phyloP scores from a whole-genome alignment of 306 rosid genomes.

The Potentilla sterilis region DNA sequence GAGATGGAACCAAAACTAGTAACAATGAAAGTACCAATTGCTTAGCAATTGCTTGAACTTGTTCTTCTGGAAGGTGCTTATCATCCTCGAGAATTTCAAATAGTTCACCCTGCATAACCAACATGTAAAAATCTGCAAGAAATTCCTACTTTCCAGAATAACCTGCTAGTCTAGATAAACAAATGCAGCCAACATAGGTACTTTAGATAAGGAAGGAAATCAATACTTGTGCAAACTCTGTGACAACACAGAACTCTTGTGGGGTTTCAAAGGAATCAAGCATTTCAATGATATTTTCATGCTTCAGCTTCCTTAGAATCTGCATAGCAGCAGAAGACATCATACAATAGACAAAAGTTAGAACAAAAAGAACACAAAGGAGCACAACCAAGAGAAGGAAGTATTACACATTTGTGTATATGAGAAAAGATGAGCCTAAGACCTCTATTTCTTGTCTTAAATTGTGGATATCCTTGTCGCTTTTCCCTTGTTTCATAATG shows the following conservation, averaged over 20 bases:
- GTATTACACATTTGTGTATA: background rate
- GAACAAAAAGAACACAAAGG: background rate
- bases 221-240: constrained; percentile 90
- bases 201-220: constrained; percentile 27
- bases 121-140: constrained; percentile 11
- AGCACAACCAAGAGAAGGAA: constrained; percentile 10
- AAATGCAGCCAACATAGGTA: background rate
- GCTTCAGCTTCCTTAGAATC: constrained; percentile 94
- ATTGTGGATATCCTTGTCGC: constrained; percentile 87
- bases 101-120: constrained; percentile 70
- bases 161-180: background rate
- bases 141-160: constrained; percentile 5
- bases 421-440: constrained; percentile 6
- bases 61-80: constrained; percentile 95
- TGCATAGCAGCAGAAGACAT: constrained; percentile 35
- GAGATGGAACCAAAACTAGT: constrained; percentile 9
- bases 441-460: constrained; percentile 97
- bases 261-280: constrained; percentile 97
- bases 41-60: constrained; percentile 98
- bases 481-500: constrained; percentile 94
- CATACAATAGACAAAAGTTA: constrained; percentile 7
- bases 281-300: constrained; percentile 91
- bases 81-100: constrained; percentile 99
- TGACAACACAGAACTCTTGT: constrained; percentile 95
- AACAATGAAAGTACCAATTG: constrained; percentile 64